Percentiles rank a stretch among this genome's conserved stretches.
Evolutionary conservation across 2,329 filamentous ascomycete genomes (phyloP).

Genomic region (Didymella segeticola): DNA sequence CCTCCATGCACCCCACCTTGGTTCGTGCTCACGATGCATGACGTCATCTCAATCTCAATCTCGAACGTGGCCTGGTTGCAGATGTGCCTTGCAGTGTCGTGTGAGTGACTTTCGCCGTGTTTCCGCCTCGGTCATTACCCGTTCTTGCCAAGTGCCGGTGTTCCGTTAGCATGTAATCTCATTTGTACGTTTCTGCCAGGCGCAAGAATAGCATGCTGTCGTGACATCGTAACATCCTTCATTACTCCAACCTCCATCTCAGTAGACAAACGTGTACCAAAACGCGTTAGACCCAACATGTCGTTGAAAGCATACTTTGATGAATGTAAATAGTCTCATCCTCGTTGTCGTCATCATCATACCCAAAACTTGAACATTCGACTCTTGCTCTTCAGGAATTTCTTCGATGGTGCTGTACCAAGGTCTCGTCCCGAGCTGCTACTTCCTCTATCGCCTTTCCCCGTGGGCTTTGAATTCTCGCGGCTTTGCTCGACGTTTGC

Average conservation of each 20-base stretch:
- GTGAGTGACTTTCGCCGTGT: slow-evolving; percentile 29
- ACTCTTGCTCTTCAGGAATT: slow-evolving; percentile 45
- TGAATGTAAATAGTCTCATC: slow-evolving; percentile 14
- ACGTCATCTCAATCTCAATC: slow-evolving; percentile 32
- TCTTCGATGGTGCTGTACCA: slow-evolving; percentile 29
- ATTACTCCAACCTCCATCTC: slow-evolving; percentile 5
- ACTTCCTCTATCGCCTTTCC: slow-evolving; percentile 21
- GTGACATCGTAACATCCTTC: slow-evolving; percentile 24
- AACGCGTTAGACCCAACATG: slow-evolving; percentile 2
- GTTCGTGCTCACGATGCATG: slow-evolving; percentile 18
- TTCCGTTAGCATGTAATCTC: slow-evolving; percentile 11
- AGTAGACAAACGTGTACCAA: slow-evolving; percentile 13
- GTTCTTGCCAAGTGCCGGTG: slow-evolving; percentile 3
- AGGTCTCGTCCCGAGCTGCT: slow-evolving; percentile 9
- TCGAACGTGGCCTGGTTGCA: slow-evolving; percentile 28
- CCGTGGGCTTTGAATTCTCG: slow-evolving; percentile 28
- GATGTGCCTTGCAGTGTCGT: slow-evolving; percentile 46
- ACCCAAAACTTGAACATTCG: slow-evolving; percentile 48
- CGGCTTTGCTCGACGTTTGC: slow-evolving; percentile 8
- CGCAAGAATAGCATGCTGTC: slow-evolving; percentile 25
- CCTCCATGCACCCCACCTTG: not conserved
- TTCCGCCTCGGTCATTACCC: slow-evolving; percentile 4
- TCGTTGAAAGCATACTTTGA: not conserved
- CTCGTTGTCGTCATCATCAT: slow-evolving; percentile 17
- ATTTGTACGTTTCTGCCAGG: slow-evolving; percentile 20